Percentiles rank a stretch among this genome's conserved stretches.
These are phyloP conservation scores for Globisporangium orthogonon DNA, from an alignment of 352 stramenopile genomes.

Conservation along the genomic window DNA sequence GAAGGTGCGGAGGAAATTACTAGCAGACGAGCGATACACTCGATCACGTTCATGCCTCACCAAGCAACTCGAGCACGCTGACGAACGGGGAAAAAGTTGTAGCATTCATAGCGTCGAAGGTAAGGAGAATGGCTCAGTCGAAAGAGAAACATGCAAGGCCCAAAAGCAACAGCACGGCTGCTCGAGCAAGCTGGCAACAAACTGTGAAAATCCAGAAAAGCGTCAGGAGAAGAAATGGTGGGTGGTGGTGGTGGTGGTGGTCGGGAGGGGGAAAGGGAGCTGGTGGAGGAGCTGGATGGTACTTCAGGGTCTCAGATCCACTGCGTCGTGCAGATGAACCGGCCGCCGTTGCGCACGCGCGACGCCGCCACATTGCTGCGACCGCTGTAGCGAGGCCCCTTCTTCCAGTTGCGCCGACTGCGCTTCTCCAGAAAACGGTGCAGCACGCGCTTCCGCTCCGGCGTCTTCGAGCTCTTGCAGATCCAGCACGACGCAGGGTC, in stretches of 20 bases:
- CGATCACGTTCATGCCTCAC: too few species aligned
- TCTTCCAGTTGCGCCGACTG: constrained; percentile 80
- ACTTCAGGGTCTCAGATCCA: constrained; percentile 46
- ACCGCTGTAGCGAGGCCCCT: constrained; percentile 69
- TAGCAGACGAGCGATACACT: too few species aligned
- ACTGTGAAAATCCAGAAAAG: constrained; percentile 3
- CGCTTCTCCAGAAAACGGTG: constrained; percentile 82
- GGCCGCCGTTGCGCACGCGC: constrained; percentile 73
- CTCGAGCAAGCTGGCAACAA: constrained; percentile 9
- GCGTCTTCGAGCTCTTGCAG: constrained; percentile 81
- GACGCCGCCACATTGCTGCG: constrained; percentile 75
- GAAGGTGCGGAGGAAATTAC: too few species aligned
- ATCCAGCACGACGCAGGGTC: constrained; percentile 80
- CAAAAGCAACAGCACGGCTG: constrained; percentile 13
- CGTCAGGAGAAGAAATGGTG: background rate
- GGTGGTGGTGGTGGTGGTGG: background rate
- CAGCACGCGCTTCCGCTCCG: constrained; percentile 74
- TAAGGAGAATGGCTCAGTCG: constrained; percentile 16
- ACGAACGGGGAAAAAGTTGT: background rate
- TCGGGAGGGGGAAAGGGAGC: background rate
- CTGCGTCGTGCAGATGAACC: constrained; percentile 76
- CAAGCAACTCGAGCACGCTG: background rate
- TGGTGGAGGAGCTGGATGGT: background rate
- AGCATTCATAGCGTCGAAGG: background rate
- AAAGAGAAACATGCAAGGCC: constrained; percentile 13